phyloP scores from a whole-genome alignment of 2,329 filamentous ascomycete species.

The Gnomoniopsis smithogilvyi region DNA sequence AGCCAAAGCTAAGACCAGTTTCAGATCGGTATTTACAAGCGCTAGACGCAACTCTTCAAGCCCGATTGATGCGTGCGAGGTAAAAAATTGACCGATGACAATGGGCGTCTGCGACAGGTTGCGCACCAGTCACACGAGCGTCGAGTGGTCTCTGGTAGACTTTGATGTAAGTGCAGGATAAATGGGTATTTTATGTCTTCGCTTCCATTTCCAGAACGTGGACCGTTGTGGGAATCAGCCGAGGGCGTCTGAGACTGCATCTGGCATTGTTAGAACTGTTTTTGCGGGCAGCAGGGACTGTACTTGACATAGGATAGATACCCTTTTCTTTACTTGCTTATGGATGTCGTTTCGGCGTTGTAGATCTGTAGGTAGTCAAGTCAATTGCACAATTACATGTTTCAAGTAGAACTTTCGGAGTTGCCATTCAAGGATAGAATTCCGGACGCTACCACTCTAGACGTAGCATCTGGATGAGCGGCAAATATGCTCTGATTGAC shows the following conservation, averaged over 20 bases:
- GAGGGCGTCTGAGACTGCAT: neutral
- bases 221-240: neutral
- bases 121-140: neutral
- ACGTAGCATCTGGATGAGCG: no score
- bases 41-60: conserved; percentile 12
- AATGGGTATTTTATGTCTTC: neutral
- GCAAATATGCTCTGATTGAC: no score
- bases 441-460: no score
- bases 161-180: neutral
- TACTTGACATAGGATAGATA: neutral
- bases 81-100: neutral
- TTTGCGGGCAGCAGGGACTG: neutral
- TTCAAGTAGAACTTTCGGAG: no score
- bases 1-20: neutral
- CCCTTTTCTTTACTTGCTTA: neutral
- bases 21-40: conserved; percentile 16
- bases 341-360: neutral
- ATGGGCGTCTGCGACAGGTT: neutral
- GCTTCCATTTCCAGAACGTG: neutral
- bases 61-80: conserved; percentile 3
- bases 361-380: neutral
- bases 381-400: neutral
- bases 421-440: no score
- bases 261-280: neutral
- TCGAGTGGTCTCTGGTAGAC: neutral